Evolutionary conservation across 805 yeast genomes (phyloP).

Genomic region (Peterozyma toletana): DNA sequence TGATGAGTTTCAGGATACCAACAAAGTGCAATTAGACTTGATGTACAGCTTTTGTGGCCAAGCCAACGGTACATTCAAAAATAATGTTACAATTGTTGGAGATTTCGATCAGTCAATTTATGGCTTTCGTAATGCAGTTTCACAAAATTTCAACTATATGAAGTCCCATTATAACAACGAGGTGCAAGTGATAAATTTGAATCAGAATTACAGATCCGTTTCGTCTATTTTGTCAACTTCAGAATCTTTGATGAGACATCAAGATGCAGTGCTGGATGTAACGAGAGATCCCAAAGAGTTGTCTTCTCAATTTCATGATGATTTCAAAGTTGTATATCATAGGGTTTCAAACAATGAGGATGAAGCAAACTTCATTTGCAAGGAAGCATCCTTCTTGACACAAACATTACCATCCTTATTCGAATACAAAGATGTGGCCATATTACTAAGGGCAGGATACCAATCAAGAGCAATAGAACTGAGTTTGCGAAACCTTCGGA

Average conservation of each 20-base stretch:
- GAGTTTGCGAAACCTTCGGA: conserved; percentile 42
- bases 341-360: conserved; percentile 30
- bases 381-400: conserved; percentile 43
- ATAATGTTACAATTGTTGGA: conserved; percentile 80
- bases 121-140: conserved; percentile 76
- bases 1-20: conserved; percentile 95
- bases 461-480: conserved; percentile 60
- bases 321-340: conserved; percentile 40
- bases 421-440: conserved; percentile 55
- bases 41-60: conserved; percentile 35
- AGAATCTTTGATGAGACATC: conserved; percentile 58
- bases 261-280: conserved; percentile 22
- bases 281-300: conserved; percentile 33
- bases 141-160: conserved; percentile 59
- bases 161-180: conserved; percentile 19
- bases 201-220: conserved; percentile 79
- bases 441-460: conserved; percentile 60
- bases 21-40: conserved; percentile 64
- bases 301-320: conserved; percentile 33
- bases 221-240: conserved; percentile 56
- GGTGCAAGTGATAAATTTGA: conserved; percentile 35
- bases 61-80: conserved; percentile 29
- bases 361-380: conserved; percentile 56
- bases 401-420: conserved; percentile 35
- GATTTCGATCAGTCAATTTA: conserved; percentile 96